A percentile compares a stretch with the other conserved stretches of the same genome.
Evolutionary conservation across 2,329 filamentous ascomycete genomes (phyloP).

Genomic region (Fusarium sp.): DNA sequence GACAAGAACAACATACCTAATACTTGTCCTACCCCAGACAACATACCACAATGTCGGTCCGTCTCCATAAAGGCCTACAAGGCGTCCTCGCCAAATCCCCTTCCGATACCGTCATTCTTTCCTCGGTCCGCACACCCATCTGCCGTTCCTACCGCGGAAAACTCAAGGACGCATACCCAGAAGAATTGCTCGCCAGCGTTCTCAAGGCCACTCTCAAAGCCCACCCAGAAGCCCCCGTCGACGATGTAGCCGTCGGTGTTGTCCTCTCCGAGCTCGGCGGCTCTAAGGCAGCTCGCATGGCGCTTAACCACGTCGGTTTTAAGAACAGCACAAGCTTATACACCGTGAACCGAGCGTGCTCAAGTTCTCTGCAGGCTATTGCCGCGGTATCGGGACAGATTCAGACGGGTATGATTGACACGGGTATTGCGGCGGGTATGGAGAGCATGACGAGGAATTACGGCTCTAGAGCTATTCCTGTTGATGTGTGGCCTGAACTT

Average conservation of each 20-base stretch:
- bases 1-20: background rate
- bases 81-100: constrained; percentile 84
- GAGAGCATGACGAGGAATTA: constrained; percentile 98
- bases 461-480: constrained; percentile 85
- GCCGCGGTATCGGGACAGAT: constrained; percentile 82
- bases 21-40: background rate
- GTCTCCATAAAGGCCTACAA: constrained; percentile 69
- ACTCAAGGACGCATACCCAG: constrained; percentile 90
- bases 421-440: constrained; percentile 89
- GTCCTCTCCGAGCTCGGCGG: constrained; percentile 93
- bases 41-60: constrained; percentile 36
- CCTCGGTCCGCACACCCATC: constrained; percentile 89
- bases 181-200: constrained; percentile 83
- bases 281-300: constrained; percentile 92
- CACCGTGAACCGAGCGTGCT: constrained; percentile 91
- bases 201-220: constrained; percentile 65
- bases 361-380: constrained; percentile 83
- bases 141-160: constrained; percentile 86
- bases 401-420: constrained; percentile 78
- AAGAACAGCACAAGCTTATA: constrained; percentile 81
- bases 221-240: constrained; percentile 74
- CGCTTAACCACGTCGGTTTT: constrained; percentile 86
- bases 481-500: constrained; percentile 82
- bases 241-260: constrained; percentile 89
- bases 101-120: constrained; percentile 89